Evolutionary conservation across 345 rosid species (phyloP).

Genomic region (Nephelium lappaceum): DNA sequence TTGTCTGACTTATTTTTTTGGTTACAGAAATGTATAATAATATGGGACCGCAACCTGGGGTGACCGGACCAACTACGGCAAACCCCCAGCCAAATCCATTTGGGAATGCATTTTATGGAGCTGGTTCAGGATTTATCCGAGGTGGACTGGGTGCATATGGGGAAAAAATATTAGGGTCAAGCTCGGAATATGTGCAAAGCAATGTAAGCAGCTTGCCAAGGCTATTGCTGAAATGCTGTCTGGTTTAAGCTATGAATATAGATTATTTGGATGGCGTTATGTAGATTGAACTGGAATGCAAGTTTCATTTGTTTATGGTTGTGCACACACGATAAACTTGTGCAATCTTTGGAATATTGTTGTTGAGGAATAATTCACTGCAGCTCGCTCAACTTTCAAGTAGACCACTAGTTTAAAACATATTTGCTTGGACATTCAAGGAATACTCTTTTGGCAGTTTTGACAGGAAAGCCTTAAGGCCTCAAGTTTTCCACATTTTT

Average conservation of each 20-base stretch:
- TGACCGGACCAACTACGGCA: constrained; percentile 53
- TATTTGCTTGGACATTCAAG: background rate
- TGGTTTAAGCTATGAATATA: constrained; percentile 10
- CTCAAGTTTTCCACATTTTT: background rate
- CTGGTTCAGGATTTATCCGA: constrained; percentile 88
- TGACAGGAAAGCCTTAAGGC: background rate
- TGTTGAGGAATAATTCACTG: background rate
- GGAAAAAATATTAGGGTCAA: constrained; percentile 85
- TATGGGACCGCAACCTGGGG: constrained; percentile 71
- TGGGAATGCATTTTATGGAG: constrained; percentile 88
- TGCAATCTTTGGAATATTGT: background rate
- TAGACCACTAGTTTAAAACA: background rate
- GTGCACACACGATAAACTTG: background rate
- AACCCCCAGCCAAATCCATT: constrained; percentile 82
- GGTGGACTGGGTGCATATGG: constrained; percentile 97
- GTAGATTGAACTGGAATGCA: background rate
- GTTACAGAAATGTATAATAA: constrained; percentile 74
- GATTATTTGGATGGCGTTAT: constrained; percentile 11
- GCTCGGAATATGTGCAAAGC: constrained; percentile 98
- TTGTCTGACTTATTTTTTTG: constrained; percentile 13
- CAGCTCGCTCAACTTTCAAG: background rate
- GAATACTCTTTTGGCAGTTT: background rate
- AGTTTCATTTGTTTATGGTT: background rate
- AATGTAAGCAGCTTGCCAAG: constrained; percentile 64
- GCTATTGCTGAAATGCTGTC: background rate